These are phyloP conservation scores for Asterophora lycoperdoides DNA, from an alignment of 768 basidiomycete species.

Conservation along the genomic window DNA sequence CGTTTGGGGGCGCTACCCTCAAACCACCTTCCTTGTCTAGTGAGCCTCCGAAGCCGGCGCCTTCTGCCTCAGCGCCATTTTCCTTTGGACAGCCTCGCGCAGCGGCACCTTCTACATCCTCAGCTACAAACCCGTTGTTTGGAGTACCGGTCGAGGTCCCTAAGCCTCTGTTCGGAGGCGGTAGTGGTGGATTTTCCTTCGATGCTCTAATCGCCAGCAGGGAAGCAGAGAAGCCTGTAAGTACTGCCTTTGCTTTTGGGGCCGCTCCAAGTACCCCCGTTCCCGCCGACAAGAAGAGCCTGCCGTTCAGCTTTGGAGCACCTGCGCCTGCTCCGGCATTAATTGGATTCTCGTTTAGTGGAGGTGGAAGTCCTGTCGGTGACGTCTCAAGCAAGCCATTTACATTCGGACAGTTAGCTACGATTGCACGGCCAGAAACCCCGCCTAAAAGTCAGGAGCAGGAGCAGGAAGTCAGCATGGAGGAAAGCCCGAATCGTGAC, in stretches of 20 bases:
- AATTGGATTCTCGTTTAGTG: conserved; percentile 47
- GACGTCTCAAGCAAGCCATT: conserved; percentile 51
- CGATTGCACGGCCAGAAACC: conserved; percentile 47
- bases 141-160: conserved; percentile 27
- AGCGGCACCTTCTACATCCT: conserved; percentile 15
- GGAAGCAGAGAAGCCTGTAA: conserved; percentile 1
- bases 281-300: conserved; percentile 28
- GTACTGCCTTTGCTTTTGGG: conserved; percentile 7
- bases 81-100: conserved; percentile 20
- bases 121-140: conserved; percentile 38
- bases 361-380: conserved; percentile 35
- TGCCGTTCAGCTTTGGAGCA: conserved; percentile 34
- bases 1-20: conserved; percentile 6
- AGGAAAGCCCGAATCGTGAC: conserved; percentile 74
- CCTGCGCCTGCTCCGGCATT: conserved; percentile 26
- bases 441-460: conserved; percentile 62
- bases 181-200: conserved; percentile 10
- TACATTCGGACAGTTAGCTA: conserved; percentile 41
- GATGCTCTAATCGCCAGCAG: background rate
- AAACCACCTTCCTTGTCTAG: conserved; percentile 10
- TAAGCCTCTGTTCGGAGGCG: conserved; percentile 39
- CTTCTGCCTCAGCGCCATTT: conserved; percentile 25
- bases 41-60: conserved; percentile 15
- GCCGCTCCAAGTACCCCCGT: conserved; percentile 30
- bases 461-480: conserved; percentile 74